Conservation (phyloP, 345 rosid genomes). For the Garcia nutans region DNA sequence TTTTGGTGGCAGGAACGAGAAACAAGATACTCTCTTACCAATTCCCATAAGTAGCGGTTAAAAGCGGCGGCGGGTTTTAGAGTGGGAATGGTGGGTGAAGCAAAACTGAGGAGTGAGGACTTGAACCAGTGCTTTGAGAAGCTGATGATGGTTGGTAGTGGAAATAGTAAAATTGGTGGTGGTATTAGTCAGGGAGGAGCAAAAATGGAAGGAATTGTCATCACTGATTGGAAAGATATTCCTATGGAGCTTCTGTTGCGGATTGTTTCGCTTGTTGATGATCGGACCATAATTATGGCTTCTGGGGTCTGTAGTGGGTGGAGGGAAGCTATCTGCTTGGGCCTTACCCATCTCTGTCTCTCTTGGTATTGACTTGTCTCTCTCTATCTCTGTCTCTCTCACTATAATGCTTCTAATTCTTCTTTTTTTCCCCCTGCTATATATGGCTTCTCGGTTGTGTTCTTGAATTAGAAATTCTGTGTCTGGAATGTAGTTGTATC, state of each 20-base stretch:
- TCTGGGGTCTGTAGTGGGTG: slow-evolving; percentile 89
- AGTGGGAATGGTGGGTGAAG: slow-evolving; percentile 37
- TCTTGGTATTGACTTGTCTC: slow-evolving; percentile 53
- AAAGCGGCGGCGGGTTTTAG: slow-evolving; percentile 28
- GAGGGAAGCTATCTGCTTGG: slow-evolving; percentile 83
- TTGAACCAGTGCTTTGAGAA: slow-evolving; percentile 59
- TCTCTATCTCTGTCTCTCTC: neutral
- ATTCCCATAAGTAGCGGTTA: neutral
- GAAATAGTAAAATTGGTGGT: slow-evolving; percentile 16
- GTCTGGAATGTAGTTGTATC: neutral
- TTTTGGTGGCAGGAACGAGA: slow-evolving; percentile 40
- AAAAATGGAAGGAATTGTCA: slow-evolving; percentile 48
- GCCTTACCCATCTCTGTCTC: slow-evolving; percentile 75
- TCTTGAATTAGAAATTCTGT: neutral
- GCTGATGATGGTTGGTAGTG: slow-evolving; percentile 47
- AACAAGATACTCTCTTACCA: slow-evolving; percentile 20
- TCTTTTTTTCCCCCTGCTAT: neutral
- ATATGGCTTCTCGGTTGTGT: neutral
- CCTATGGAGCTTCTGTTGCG: slow-evolving; percentile 78
- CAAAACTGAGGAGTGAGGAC: slow-evolving; percentile 40
- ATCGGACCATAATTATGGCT: slow-evolving; percentile 69
- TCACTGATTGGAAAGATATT: slow-evolving; percentile 83
- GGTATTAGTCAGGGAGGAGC: slow-evolving; percentile 9
- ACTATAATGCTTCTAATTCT: neutral
- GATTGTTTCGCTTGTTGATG: slow-evolving; percentile 72